These are phyloP conservation scores for Clavispora santaluciae DNA, from an alignment of 805 yeast genomes.

Conservation along the genomic window DNA sequence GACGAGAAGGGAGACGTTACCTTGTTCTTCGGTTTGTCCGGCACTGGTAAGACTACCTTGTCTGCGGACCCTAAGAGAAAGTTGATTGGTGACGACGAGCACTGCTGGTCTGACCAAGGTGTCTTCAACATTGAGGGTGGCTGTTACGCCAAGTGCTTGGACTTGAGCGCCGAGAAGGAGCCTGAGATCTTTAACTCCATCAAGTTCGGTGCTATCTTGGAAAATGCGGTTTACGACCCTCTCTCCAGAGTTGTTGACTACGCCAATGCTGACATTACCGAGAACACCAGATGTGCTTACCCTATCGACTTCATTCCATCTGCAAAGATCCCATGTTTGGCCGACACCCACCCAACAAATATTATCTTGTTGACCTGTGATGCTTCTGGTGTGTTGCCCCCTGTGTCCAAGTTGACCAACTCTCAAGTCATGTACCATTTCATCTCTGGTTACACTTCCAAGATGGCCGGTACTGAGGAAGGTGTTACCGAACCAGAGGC, in stretches of 20 bases:
- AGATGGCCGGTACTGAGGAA: slow-evolving; percentile 99
- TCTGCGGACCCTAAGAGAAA: slow-evolving; percentile 93
- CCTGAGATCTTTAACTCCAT: slow-evolving; percentile 97
- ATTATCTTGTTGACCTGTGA: slow-evolving; percentile 92
- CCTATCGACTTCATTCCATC: slow-evolving; percentile 96
- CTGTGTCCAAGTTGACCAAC: slow-evolving; percentile 87
- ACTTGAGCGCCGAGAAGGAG: slow-evolving; percentile 84
- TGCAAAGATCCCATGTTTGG: slow-evolving; percentile 92
- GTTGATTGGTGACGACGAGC: slow-evolving; percentile 98
- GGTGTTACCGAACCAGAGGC: slow-evolving; percentile 99
- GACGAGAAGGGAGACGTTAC: slow-evolving; percentile 77
- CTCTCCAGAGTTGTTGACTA: slow-evolving; percentile 79
- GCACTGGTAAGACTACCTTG: slow-evolving; percentile 97
- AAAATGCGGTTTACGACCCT: slow-evolving; percentile 86
- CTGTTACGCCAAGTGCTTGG: slow-evolving; percentile 96
- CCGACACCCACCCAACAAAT: slow-evolving; percentile 87
- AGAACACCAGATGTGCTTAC: slow-evolving; percentile 97
- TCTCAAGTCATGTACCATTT: slow-evolving; percentile 99
- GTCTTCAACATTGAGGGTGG: slow-evolving; percentile 99
- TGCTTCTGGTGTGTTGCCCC: slow-evolving; percentile 97
- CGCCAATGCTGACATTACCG: slow-evolving; percentile 76
- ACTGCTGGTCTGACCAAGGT: slow-evolving; percentile 98
- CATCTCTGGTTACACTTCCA: slow-evolving; percentile 96
- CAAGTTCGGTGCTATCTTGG: slow-evolving; percentile 90
- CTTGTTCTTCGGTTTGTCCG: slow-evolving; percentile 92